These are phyloP conservation scores for Colletotrichum coccodes DNA, from an alignment of 2,329 filamentous ascomycete genomes.

Conservation along the genomic window DNA sequence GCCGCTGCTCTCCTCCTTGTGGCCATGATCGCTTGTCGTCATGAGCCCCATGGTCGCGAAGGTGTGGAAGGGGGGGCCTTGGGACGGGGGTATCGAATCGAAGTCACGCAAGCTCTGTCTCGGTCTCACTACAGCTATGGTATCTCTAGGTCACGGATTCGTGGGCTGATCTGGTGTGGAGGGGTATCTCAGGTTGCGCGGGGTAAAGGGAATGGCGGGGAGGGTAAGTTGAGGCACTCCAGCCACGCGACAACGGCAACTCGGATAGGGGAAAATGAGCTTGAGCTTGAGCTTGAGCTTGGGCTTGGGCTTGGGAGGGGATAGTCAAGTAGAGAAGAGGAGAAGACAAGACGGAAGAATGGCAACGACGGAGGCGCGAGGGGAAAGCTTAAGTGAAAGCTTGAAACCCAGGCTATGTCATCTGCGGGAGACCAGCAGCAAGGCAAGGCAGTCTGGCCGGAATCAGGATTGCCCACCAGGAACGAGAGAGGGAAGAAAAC, in stretches of 20 bases:
- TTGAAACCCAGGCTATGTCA: conserved; percentile 28
- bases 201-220: conserved; percentile 9
- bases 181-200: conserved; percentile 20
- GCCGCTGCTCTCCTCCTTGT: conserved; percentile 38
- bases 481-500: neutral
- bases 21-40: conserved; percentile 16
- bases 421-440: neutral
- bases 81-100: neutral
- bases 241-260: neutral
- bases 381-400: conserved; percentile 26
- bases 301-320: neutral
- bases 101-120: neutral
- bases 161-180: neutral
- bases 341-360: conserved; percentile 22
- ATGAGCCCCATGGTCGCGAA: conserved; percentile 21
- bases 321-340: neutral
- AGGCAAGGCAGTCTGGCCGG: conserved; percentile 12
- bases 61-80: neutral
- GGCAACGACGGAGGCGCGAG: conserved; percentile 6
- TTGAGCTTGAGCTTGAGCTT: neutral
- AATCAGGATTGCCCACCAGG: conserved; percentile 12
- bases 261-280: neutral
- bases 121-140: neutral
- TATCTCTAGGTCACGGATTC: conserved; percentile 15
- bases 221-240: conserved; percentile 13